Evolutionary conservation across 768 basidiomycete species (phyloP), one percentile per base, ranked within the genome.

Genomic region (Agrocybe pediades): DNA sequence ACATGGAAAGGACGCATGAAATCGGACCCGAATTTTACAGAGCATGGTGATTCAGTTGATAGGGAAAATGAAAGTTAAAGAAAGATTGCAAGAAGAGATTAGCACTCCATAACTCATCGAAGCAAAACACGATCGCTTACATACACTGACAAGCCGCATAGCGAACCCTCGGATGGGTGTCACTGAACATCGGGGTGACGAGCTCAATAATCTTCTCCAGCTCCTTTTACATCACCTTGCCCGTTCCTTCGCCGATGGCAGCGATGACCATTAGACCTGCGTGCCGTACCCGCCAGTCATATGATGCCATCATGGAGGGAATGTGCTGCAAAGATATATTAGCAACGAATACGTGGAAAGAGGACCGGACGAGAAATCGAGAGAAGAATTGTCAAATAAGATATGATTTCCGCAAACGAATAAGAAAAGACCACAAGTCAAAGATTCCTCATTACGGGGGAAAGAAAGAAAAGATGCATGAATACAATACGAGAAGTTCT

Each of bases 221-320:
- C 62, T 92, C 88, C 51, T 89, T 86, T 62, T 85, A 80, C 86
- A 95, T 88, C 9, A 89, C 83, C 74, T 85, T 87, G 30, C 81
- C 84, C 0, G 90, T 91, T 1, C 93, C 93, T 69, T 95, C 93
- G 0, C 85, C 91, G 46, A 95, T 87, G 0, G 87, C 82, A 0
- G 90, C 90, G 52, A 96, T 88, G 0, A 91, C 90, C 83, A 93
- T 90, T 23, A 95, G 71, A 9, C 89, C 93, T 0, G 91, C 92
- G 61, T 95, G 92, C 24, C 92, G 77, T 21, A 85, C 79, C 48
- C 90, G 78, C 94, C 94, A 96, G 68, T 94, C 90, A 54, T 86
- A 87, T 51, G 82, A 86, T 0, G 80, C 81, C 52, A 95, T 75
- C 86, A 95, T 91, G 0, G 85, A 85, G 0, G 90, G 90, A 13